phyloP scores from a whole-genome alignment of 768 basidiomycete species.

The Austroboletus eburneus region DNA sequence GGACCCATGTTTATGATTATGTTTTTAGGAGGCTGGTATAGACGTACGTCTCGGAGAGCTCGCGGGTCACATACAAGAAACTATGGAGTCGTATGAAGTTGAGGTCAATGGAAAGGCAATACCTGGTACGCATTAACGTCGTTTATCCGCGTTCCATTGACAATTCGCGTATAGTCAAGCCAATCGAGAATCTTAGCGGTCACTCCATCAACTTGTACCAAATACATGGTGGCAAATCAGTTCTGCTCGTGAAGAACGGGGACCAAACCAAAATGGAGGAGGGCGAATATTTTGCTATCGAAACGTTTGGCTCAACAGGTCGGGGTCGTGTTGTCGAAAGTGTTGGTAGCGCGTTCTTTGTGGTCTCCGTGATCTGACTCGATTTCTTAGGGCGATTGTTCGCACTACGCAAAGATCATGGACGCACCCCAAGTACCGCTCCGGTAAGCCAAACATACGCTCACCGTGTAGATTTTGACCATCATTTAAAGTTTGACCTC shows the following conservation, averaged over 20 bases:
- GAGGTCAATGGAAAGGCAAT: constrained; percentile 80
- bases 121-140: constrained; percentile 50
- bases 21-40: constrained; percentile 84
- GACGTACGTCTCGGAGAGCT: constrained; percentile 92
- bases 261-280: constrained; percentile 98
- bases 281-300: constrained; percentile 98
- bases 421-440: constrained; percentile 72
- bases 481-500: constrained; percentile 61
- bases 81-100: constrained; percentile 98
- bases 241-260: constrained; percentile 82
- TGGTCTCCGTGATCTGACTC: constrained; percentile 1
- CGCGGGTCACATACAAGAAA: constrained; percentile 90
- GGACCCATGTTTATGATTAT: constrained; percentile 5
- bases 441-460: constrained; percentile 44
- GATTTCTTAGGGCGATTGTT: constrained; percentile 72
- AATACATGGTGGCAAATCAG: constrained; percentile 93
- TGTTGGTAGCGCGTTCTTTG: constrained; percentile 36
- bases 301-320: constrained; percentile 98
- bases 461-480: background rate
- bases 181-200: constrained; percentile 91
- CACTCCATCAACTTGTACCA: constrained; percentile 89
- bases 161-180: constrained; percentile 62
- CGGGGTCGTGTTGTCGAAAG: constrained; percentile 82
- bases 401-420: constrained; percentile 79
- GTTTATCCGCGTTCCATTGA: background rate